phyloP scores from a whole-genome alignment of 352 stramenopile genomes.

The Phytopythium cucurbitacearum region DNA sequence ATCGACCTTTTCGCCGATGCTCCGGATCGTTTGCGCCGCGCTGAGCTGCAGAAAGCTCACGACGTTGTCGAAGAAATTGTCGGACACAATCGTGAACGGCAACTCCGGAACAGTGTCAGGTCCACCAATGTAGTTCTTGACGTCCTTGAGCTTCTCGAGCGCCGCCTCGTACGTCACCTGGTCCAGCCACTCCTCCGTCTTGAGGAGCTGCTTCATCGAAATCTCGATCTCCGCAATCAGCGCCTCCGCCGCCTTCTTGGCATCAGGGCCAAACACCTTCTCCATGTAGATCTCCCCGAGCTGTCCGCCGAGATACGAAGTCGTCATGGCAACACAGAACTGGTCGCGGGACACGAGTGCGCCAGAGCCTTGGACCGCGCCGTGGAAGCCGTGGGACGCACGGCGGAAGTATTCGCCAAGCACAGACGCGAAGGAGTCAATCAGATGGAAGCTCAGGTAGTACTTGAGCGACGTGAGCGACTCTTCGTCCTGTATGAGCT shows the following conservation, averaged over 20 bases:
- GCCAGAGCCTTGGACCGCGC: conserved; percentile 23
- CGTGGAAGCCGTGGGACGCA: conserved; percentile 47
- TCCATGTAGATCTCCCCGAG: conserved; percentile 88
- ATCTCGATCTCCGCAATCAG: conserved; percentile 87
- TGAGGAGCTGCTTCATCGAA: conserved; percentile 72
- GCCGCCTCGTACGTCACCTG: conserved; percentile 73
- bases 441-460: conserved; percentile 62
- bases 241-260: conserved; percentile 66
- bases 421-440: conserved; percentile 35
- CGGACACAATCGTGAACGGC: conserved; percentile 43
- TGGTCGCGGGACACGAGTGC: conserved; percentile 29
- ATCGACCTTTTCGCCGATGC: conserved; percentile 45
- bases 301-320: conserved; percentile 79
- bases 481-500: conserved; percentile 28
- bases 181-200: conserved; percentile 87
- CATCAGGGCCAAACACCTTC: conserved; percentile 79
- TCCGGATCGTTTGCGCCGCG: conserved; percentile 20
- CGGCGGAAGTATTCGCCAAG: conserved; percentile 53
- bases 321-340: conserved; percentile 71
- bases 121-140: conserved; percentile 77
- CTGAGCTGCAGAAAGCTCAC: conserved; percentile 30
- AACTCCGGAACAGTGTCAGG: conserved; percentile 38
- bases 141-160: conserved; percentile 86
- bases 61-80: conserved; percentile 57
- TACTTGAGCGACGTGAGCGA: conserved; percentile 40